These are phyloP conservation scores for Neurospora cerealis DNA, from an alignment of 495 filamentous ascomycete species.

Conservation along the genomic window DNA sequence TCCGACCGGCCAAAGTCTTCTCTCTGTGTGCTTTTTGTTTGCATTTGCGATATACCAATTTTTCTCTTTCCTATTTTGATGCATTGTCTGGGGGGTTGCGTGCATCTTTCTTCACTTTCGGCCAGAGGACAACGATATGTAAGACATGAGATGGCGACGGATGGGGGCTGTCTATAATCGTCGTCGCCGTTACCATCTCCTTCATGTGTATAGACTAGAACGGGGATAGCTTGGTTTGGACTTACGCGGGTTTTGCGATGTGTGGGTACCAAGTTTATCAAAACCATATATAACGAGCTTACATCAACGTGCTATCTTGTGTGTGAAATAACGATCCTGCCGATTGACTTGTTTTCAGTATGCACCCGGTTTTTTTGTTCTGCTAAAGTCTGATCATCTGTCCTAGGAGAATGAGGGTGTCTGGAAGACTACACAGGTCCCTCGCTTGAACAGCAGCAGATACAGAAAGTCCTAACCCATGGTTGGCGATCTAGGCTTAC, in stretches of 20 bases:
- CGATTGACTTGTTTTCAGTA: too few species aligned
- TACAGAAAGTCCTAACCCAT: too few species aligned
- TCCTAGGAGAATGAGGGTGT: too few species aligned
- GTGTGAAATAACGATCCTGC: background rate
- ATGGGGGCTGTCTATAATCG: background rate
- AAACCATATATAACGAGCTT: background rate
- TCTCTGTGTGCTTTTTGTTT: background rate
- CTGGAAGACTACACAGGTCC: too few species aligned
- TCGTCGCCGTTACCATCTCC: background rate
- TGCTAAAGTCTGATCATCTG: too few species aligned
- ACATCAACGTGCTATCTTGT: background rate
- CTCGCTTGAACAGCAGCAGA: too few species aligned
- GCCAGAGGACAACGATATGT: background rate
- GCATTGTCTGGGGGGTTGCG: background rate
- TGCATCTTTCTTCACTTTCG: background rate
- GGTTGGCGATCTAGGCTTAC: too few species aligned
- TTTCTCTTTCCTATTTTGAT: background rate
- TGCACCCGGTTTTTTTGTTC: too few species aligned
- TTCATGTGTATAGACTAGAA: background rate
- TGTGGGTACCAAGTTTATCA: background rate
- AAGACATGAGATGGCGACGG: background rate
- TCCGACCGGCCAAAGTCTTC: background rate
- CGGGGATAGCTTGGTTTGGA: background rate
- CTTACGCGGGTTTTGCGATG: background rate
- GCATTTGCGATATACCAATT: background rate